A percentile compares a stretch with the other conserved stretches of the same genome.
These are phyloP conservation scores for Raffaelea deltoideospora DNA, from an alignment of 2,329 filamentous ascomycete genomes.

Conservation along the genomic window DNA sequence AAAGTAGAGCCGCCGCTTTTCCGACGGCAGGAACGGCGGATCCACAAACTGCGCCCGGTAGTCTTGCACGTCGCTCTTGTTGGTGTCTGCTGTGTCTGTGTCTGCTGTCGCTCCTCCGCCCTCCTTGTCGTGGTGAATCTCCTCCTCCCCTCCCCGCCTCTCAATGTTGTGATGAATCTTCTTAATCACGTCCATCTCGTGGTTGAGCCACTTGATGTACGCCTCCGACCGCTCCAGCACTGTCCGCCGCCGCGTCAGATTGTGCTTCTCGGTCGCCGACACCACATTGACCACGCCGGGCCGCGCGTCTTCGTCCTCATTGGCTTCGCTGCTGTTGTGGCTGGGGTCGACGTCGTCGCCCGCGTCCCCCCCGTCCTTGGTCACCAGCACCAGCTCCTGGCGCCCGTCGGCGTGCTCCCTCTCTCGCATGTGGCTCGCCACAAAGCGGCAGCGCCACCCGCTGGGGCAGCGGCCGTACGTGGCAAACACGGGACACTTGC, in stretches of 20 bases:
- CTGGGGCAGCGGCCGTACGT: constrained; percentile 60
- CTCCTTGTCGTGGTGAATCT: constrained; percentile 7
- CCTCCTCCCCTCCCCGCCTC: constrained; percentile 15
- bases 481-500: constrained; percentile 71
- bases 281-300: constrained; percentile 66
- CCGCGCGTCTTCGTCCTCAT: constrained; percentile 33
- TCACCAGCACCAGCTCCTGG: constrained; percentile 63
- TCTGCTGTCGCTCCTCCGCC: background rate
- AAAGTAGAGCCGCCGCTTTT: constrained; percentile 90
- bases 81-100: constrained; percentile 11
- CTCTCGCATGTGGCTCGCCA: constrained; percentile 74
- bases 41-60: constrained; percentile 71
- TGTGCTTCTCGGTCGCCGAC: constrained; percentile 52
- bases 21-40: constrained; percentile 74
- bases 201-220: constrained; percentile 65
- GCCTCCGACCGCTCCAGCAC: constrained; percentile 58
- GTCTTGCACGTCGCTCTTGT: constrained; percentile 36
- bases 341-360: constrained; percentile 10
- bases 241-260: constrained; percentile 57
- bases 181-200: constrained; percentile 36
- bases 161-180: constrained; percentile 30
- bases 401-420: constrained; percentile 61
- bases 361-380: constrained; percentile 13
- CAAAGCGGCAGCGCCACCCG: constrained; percentile 92
- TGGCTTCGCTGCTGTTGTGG: background rate